Evolutionary conservation across 2,329 filamentous ascomycete species (phyloP), one percentile per base, ranked within the genome.

Genomic region (Didymella arachidicola): DNA sequence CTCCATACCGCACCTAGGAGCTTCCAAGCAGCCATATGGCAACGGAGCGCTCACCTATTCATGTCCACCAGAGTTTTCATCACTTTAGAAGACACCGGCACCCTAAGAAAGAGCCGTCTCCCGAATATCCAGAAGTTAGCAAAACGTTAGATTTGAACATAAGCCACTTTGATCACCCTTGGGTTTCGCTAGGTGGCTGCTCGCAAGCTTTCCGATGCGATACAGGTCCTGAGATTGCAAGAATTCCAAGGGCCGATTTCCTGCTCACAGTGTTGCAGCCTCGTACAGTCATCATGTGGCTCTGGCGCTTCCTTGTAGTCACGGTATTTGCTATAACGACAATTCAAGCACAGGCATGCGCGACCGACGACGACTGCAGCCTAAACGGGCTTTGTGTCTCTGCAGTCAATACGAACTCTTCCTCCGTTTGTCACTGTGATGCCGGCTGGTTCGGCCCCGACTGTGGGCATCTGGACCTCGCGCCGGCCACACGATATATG

Each of bases 381-480:
- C 72, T 79, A 7, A 80, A 79, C 49, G 78, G 78, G 2, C 34
- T 79, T 47, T 80, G 75, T 53, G 57, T 58, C 1, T 25, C 54
- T 42, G 22, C 16, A 11, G 12, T 11, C 10, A 45, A n/a, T 11
- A 25, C 14, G 5, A 53, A 58, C n/a, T 7, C 25, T 2, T 44
- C 55, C 10, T 32, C 59, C 7, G 49, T 29, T 14, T 70, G 68
- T 51, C 42, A 52, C 18, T 69, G 66, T 67, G 81, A 83, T 46
- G 62, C 76, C 0, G 81, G 82, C 11, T 83, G 82, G 81, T 73
- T 70, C 16, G 76, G 72, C 0, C 55, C 65, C 1, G 79, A 82
- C 61, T 84, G 82, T 53, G 77, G 81, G 4, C 68, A 75, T 7
- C 73, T 84, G 0, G 80, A 83, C 53, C 72, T 83, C 2, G 72